Evolutionary conservation across 441 rosid genomes (phyloP).

Genomic region (Omphalea diandra): DNA sequence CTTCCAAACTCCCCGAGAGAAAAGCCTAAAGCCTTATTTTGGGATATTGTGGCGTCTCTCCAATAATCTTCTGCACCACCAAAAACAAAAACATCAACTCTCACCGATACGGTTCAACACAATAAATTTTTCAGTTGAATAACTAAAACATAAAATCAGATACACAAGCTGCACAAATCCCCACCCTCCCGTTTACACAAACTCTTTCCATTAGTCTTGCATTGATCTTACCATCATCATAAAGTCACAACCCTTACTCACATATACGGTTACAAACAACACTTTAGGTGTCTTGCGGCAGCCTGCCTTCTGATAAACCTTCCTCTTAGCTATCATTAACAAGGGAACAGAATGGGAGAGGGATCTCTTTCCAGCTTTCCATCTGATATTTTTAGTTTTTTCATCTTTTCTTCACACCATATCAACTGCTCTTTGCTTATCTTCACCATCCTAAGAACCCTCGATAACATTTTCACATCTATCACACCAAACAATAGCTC

Average conservation of each 20-base stretch:
- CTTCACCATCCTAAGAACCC: conserved; percentile 73
- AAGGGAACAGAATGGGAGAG: conserved; percentile 81
- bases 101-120: too few relatives aligned
- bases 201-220: too few relatives aligned
- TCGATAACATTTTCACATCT: conserved; percentile 59
- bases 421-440: conserved; percentile 79
- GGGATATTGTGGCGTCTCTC: too few relatives aligned
- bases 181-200: too few relatives aligned
- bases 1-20: too few relatives aligned
- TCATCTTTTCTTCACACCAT: conserved; percentile 98
- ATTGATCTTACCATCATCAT: background rate
- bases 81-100: too few relatives aligned
- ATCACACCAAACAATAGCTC: conserved; percentile 65
- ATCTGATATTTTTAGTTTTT: conserved; percentile 54
- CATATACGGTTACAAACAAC: too few relatives aligned
- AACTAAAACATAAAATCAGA: too few relatives aligned
- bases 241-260: background rate
- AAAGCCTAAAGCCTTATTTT: too few relatives aligned
- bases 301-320: background rate
- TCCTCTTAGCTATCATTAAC: conserved; percentile 36
- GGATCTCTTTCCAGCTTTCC: conserved; percentile 81
- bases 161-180: too few relatives aligned
- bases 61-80: too few relatives aligned
- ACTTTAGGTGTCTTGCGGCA: background rate
- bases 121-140: too few relatives aligned